Evolutionary conservation across 257 asterid genomes (phyloP).

Genomic region (Perilla frutescens): DNA sequence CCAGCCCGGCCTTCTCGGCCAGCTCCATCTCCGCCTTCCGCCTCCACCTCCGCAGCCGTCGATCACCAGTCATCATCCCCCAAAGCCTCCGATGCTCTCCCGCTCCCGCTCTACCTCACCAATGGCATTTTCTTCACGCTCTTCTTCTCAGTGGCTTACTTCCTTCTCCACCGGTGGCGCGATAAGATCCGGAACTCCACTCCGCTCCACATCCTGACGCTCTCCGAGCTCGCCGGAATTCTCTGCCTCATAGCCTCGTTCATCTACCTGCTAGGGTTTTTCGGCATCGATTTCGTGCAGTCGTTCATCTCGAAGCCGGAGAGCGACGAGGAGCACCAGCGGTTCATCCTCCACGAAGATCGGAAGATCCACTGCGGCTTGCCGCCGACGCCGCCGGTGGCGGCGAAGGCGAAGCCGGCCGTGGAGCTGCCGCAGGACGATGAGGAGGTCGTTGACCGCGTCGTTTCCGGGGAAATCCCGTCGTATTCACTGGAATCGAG

Average conservation of each 20-base stretch:
- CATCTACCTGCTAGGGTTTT: constrained; percentile 78
- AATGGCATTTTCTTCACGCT: constrained; percentile 88
- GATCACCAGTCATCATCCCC: constrained; percentile 48
- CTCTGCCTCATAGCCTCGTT: constrained; percentile 75
- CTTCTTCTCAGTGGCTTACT: constrained; percentile 85
- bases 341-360: constrained; percentile 51
- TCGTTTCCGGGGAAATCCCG: constrained; percentile 72
- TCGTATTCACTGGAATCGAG: constrained; percentile 79
- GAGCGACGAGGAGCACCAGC: constrained; percentile 52
- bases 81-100: constrained; percentile 90
- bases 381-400: constrained; percentile 43
- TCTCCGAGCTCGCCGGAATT: constrained; percentile 78
- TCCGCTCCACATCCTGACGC: constrained; percentile 81
- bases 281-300: constrained; percentile 91
- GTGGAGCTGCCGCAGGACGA: constrained; percentile 59
- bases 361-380: constrained; percentile 42
- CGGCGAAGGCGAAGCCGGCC: constrained; percentile 19
- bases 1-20: constrained; percentile 45
- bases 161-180: constrained; percentile 87
- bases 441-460: constrained; percentile 62
- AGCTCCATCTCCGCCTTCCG: constrained; percentile 33
- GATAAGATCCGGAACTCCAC: constrained; percentile 85
- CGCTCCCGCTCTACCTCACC: constrained; percentile 88
- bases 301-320: constrained; percentile 69
- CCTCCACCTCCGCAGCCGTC: constrained; percentile 31